A percentile compares a stretch with the other conserved stretches of the same genome.
Conservation (phyloP, 495 filamentous ascomycete genomes). For the Zalerion maritima region DNA sequence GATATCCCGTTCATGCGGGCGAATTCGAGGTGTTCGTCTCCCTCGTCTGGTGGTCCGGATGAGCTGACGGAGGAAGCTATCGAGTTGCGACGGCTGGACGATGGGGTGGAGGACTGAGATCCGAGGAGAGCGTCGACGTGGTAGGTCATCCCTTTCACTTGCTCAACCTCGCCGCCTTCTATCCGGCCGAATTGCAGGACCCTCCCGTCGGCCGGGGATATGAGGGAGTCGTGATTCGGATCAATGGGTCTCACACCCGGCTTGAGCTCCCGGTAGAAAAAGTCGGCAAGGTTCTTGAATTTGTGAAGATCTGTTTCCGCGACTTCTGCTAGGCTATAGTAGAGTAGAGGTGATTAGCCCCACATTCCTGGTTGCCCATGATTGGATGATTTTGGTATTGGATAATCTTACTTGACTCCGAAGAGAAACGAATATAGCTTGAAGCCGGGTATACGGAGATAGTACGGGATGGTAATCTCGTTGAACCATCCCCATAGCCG, state of each 20-base stretch:
- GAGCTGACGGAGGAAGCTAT: too few relatives aligned
- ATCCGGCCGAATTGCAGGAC: slow-evolving; percentile 88
- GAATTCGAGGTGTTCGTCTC: slow-evolving; percentile 64
- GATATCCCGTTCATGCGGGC: slow-evolving; percentile 92
- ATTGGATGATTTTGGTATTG: too few relatives aligned
- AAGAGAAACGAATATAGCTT: slow-evolving; percentile 85
- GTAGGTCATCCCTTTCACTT: slow-evolving; percentile 98
- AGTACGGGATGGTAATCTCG: slow-evolving; percentile 79
- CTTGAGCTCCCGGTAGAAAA: slow-evolving; percentile 93
- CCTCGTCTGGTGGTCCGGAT: slow-evolving; percentile 7
- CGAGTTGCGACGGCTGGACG: slow-evolving; percentile 17
- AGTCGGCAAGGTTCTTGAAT: slow-evolving; percentile 86
- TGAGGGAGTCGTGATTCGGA: slow-evolving; percentile 56
- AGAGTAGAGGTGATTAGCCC: neutral
- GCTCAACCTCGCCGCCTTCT: slow-evolving; percentile 86
- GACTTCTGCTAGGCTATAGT: slow-evolving; percentile 69
- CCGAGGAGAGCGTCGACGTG: slow-evolving; percentile 86
- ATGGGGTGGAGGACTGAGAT: slow-evolving; percentile 33
- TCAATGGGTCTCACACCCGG: slow-evolving; percentile 82
- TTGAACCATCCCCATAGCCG: slow-evolving; percentile 93
- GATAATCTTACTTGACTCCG: slow-evolving; percentile 64
- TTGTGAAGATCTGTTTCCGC: slow-evolving; percentile 72
- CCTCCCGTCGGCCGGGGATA: slow-evolving; percentile 80
- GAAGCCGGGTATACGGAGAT: slow-evolving; percentile 86
- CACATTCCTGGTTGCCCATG: too few relatives aligned